Conservation (phyloP, 495 filamentous ascomycete genomes). For the Trichoderma gamsii region DNA sequence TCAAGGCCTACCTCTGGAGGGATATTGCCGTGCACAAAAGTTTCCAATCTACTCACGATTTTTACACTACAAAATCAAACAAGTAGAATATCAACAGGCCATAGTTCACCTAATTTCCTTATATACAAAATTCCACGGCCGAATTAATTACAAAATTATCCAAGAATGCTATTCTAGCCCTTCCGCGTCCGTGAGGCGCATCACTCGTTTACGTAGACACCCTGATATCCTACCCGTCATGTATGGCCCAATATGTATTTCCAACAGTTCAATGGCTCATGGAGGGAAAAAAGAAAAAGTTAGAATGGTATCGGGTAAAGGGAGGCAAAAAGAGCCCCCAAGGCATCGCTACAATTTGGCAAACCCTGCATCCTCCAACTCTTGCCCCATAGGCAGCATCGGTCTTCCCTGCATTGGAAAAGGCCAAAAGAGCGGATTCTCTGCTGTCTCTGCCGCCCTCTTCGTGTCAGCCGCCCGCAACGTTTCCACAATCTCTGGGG, state of each 20-base stretch:
- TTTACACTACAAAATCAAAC: no score
- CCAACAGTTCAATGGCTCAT: no score
- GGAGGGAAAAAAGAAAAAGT: no score
- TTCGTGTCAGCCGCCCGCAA: slow-evolving; percentile 13
- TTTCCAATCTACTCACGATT: no score
- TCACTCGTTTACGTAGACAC: neutral
- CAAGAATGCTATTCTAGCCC: neutral
- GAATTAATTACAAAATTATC: neutral
- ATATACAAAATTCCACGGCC: neutral
- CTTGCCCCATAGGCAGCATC: slow-evolving; percentile 36
- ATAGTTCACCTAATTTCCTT: neutral
- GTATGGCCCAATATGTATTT: no score
- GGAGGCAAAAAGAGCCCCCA: neutral
- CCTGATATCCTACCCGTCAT: neutral
- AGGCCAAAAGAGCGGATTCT: slow-evolving; percentile 49
- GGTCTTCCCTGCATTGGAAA: slow-evolving; percentile 52
- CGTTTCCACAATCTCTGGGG: slow-evolving; percentile 3
- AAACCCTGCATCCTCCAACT: slow-evolving; percentile 45
- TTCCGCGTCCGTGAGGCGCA: slow-evolving; percentile 5
- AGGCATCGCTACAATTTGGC: slow-evolving; percentile 18
- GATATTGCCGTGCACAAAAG: no score
- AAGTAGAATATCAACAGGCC: no score
- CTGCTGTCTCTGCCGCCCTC: slow-evolving; percentile 23
- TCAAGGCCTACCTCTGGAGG: no score
- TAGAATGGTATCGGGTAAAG: no score